Evolutionary conservation across 2,329 filamentous ascomycete species (phyloP).

Genomic region (Trichoderma gracile): DNA sequence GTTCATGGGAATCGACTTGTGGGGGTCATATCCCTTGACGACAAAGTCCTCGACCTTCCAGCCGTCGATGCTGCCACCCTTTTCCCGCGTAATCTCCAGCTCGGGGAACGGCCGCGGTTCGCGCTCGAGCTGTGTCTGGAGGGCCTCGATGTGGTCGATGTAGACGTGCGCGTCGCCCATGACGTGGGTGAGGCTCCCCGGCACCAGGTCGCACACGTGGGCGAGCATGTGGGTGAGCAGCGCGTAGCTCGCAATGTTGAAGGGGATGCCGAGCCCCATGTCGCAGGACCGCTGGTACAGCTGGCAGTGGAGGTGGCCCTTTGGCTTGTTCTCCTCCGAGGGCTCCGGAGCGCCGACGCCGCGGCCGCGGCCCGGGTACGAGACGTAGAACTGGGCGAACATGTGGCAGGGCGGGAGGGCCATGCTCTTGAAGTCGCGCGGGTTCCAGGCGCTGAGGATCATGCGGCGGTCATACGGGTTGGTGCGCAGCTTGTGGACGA

Average conservation of each 20-base stretch:
- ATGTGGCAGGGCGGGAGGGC: constrained; percentile 93
- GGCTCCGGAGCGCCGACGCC: constrained; percentile 22
- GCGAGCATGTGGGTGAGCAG: constrained; percentile 94
- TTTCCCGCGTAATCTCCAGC: constrained; percentile 68
- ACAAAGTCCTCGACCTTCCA: constrained; percentile 89
- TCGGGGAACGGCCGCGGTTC: constrained; percentile 81
- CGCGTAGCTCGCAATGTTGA: constrained; percentile 96
- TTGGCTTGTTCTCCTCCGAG: constrained; percentile 41
- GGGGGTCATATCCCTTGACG: constrained; percentile 83
- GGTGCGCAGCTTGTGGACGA: constrained; percentile 80
- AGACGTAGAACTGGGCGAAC: constrained; percentile 96
- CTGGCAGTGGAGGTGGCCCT: constrained; percentile 79
- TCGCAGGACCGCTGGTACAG: constrained; percentile 94
- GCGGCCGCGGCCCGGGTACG: constrained; percentile 55
- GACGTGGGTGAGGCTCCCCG: constrained; percentile 86
- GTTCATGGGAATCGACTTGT: constrained; percentile 94
- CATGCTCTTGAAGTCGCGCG: constrained; percentile 81
- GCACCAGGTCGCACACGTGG: constrained; percentile 78
- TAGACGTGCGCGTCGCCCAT: constrained; percentile 99
- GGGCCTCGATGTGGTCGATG: constrained; percentile 83
- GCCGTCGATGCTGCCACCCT: constrained; percentile 77
- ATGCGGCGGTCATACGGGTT: constrained; percentile 89
- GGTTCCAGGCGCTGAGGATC: constrained; percentile 93
- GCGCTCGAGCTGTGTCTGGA: constrained; percentile 75
- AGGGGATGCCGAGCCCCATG: constrained; percentile 95